Evolutionary conservation across 2,329 filamentous ascomycete genomes (phyloP).

Genomic region (Hymenoscyphus albidus): DNA sequence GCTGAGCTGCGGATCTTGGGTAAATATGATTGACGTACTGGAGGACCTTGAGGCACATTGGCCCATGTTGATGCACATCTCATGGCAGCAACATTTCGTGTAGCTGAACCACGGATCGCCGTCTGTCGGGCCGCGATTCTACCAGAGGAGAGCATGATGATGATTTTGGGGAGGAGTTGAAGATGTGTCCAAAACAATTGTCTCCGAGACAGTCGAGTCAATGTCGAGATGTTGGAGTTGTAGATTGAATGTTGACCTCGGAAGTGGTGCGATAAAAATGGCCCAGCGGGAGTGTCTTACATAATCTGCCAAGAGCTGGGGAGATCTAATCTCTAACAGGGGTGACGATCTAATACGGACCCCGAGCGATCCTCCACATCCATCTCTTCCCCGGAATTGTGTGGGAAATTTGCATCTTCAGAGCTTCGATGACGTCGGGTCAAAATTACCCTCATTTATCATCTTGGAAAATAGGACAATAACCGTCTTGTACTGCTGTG

Average conservation of each 20-base stretch:
- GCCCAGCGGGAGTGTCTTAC: background rate
- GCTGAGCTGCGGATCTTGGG: slow-evolving; percentile 12
- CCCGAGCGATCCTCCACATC: background rate
- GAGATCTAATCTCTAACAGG: background rate
- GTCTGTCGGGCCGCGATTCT: slow-evolving; percentile 51
- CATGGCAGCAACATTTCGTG: slow-evolving; percentile 26
- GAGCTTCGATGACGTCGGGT: slow-evolving; percentile 1
- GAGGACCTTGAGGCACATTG: slow-evolving; percentile 88
- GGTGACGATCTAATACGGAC: background rate
- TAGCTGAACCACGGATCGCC: slow-evolving; percentile 26
- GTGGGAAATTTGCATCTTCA: background rate
- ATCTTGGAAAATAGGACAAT: background rate
- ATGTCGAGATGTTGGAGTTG: background rate
- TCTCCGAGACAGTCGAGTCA: background rate
- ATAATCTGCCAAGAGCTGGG: background rate
- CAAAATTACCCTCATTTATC: background rate
- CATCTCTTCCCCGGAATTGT: background rate
- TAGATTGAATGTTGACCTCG: background rate
- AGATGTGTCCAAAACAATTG: background rate
- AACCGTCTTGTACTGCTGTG: background rate
- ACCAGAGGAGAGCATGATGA: slow-evolving; percentile 54
- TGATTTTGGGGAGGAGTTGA: slow-evolving; percentile 1
- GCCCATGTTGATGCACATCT: slow-evolving; percentile 70
- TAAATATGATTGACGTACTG: slow-evolving; percentile 57
- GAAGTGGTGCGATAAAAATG: slow-evolving; percentile 1